phyloP scores from a whole-genome alignment of 2,329 filamentous ascomycete genomes.

The Kalaharituber pfeilii region DNA sequence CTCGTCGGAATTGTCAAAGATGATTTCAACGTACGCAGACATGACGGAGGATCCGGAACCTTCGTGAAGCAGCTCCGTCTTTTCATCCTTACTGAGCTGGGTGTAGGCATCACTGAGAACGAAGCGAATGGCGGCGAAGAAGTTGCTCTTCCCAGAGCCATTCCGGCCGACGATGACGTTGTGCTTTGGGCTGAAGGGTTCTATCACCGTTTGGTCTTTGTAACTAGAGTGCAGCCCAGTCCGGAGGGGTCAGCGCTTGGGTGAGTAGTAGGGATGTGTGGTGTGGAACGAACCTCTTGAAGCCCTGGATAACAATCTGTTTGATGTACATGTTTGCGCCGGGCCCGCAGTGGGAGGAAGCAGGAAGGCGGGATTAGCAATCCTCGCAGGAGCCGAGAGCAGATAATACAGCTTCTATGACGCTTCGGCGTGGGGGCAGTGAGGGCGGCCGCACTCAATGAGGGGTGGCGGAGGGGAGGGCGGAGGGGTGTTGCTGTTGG shows the following conservation, averaged over 20 bases:
- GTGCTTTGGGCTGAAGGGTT: slow-evolving; percentile 90
- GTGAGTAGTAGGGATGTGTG: background rate
- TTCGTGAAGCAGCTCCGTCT: slow-evolving; percentile 75
- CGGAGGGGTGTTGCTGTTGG: background rate
- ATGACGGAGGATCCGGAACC: slow-evolving; percentile 94
- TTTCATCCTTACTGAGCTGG: slow-evolving; percentile 87
- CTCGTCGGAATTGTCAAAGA: slow-evolving; percentile 94
- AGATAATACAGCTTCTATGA: background rate
- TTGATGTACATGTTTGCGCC: slow-evolving; percentile 84
- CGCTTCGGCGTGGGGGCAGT: background rate
- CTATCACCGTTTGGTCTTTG: slow-evolving; percentile 98
- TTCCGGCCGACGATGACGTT: slow-evolving; percentile 99
- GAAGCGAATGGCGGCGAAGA: slow-evolving; percentile 97
- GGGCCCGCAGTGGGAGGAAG: background rate
- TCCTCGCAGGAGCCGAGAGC: no score
- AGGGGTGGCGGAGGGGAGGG: background rate
- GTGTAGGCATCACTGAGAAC: slow-evolving; percentile 96
- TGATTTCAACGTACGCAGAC: slow-evolving; percentile 98
- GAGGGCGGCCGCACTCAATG: no score
- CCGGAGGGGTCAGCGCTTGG: slow-evolving; percentile 10
- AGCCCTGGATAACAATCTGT: slow-evolving; percentile 99
- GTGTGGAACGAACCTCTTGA: slow-evolving; percentile 58
- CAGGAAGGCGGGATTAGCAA: no score
- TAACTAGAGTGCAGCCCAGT: no score
- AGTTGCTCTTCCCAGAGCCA: slow-evolving; percentile 98